Evolutionary conservation across 495 filamentous ascomycete genomes (phyloP), one percentile per base, ranked within the genome.

Genomic region (Penicillium paxilli): DNA sequence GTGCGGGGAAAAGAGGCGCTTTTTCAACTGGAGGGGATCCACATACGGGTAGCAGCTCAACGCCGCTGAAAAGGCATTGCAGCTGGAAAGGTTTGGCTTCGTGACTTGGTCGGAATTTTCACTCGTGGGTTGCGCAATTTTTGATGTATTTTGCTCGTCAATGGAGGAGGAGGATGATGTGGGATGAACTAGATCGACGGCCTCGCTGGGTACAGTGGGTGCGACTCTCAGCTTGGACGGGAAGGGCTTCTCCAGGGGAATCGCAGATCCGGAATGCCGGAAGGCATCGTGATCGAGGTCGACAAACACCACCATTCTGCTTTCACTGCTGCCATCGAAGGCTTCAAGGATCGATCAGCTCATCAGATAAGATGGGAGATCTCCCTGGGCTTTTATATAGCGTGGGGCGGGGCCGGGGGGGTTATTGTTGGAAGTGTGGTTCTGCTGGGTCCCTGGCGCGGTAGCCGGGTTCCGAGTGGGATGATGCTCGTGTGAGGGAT

Each of bases 11-110:
- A 19, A 7, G 44, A 10, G 51, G 17, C 20, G 44, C 22, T 22
- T 22, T 30, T 22, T 28, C 8, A 17, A 37, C n/a, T 24, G 16
- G 5, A 19, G 21, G 42, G 16, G 35, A 44, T 37, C 56, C 26
- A 68, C 81, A 69, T 78, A 96, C 92, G 92, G 92, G 81, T 96
- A 96, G 75, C 90, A 94, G 59, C 86, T 86, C 72, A 96, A 76
- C 57, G 89, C 87, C 64, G 83, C 80, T 25, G 90, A 88, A 75
- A 93, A 86, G 49, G 78, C 76, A 72, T 84, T 87, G 62, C 78
- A 66, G 64, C 91, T 92, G 40, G 77, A 82, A 71, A 83, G 84
- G 46, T 44, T 33, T 22, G 41, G 19, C 7, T 17, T 28, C n/a
- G 20, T 7, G 23, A 1, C 23, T 2, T 42, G 19, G 5, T 42